These are phyloP conservation scores for Hanseniaspora vineae DNA, from an alignment of 805 yeast species.

Conservation along the genomic window DNA sequence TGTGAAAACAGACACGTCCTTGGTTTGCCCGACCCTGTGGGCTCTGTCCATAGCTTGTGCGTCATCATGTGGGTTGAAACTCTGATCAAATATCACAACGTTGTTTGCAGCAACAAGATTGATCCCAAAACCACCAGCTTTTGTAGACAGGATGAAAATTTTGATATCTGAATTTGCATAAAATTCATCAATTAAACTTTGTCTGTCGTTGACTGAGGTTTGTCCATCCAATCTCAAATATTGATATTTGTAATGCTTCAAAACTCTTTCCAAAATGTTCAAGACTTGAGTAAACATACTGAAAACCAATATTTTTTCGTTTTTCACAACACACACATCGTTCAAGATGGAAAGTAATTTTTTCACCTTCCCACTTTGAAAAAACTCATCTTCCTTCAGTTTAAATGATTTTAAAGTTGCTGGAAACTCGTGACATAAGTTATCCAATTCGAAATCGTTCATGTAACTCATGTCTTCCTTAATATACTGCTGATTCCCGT, in stretches of 20 bases:
- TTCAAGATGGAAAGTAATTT: slow-evolving; percentile 46
- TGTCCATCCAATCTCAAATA: slow-evolving; percentile 87
- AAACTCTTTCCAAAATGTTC: slow-evolving; percentile 71
- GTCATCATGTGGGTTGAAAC: slow-evolving; percentile 97
- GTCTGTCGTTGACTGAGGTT: slow-evolving; percentile 87
- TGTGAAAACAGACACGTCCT: slow-evolving; percentile 68
- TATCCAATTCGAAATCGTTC: slow-evolving; percentile 82
- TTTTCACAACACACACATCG: slow-evolving; percentile 34
- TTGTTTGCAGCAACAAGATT: slow-evolving; percentile 90
- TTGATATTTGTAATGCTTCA: slow-evolving; percentile 49
- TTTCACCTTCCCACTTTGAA: slow-evolving; percentile 62
- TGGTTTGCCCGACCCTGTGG: slow-evolving; percentile 90
- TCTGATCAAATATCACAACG: slow-evolving; percentile 83
- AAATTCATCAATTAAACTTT: slow-evolving; percentile 78
- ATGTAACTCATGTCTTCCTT: slow-evolving; percentile 90
- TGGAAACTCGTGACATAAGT: slow-evolving; percentile 61
- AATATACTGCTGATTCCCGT: slow-evolving; percentile 67
- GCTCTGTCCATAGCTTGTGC: slow-evolving; percentile 98
- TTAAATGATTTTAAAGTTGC: slow-evolving; percentile 41
- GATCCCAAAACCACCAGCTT: slow-evolving; percentile 98
- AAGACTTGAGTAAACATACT: slow-evolving; percentile 88
- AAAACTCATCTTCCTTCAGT: slow-evolving; percentile 42
- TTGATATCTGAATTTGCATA: slow-evolving; percentile 74
- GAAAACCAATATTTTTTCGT: slow-evolving; percentile 65
- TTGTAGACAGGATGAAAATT: slow-evolving; percentile 79